These are phyloP conservation scores for Candida sp. DNA, from an alignment of 1,139 yeast genomes.

Conservation along the genomic window DNA sequence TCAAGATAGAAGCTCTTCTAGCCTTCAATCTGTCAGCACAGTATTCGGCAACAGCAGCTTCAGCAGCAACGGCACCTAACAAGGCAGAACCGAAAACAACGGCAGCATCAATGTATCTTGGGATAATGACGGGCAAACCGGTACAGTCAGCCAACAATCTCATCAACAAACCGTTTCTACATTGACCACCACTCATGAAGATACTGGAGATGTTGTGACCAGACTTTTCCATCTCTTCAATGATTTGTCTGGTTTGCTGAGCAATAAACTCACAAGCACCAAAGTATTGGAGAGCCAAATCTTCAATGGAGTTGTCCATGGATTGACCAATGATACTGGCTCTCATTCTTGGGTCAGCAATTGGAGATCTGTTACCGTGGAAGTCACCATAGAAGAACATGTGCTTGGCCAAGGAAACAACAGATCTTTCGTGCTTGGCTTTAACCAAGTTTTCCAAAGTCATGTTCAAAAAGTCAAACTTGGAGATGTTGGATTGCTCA, in stretches of 20 bases:
- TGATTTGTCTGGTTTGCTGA: conserved; percentile 95
- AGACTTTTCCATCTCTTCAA: conserved; percentile 77
- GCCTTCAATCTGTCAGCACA: conserved; percentile 37
- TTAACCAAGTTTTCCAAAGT: conserved; percentile 70
- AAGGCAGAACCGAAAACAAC: conserved; percentile 96
- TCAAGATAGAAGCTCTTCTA: conserved; percentile 41
- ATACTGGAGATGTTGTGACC: conserved; percentile 82
- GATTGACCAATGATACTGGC: conserved; percentile 95
- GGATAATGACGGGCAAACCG: conserved; percentile 90
- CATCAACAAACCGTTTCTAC: conserved; percentile 89
- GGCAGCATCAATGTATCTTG: conserved; percentile 94
- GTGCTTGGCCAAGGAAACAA: conserved; percentile 82
- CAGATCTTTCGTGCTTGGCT: conserved; percentile 62
- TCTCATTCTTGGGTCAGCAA: conserved; percentile 92
- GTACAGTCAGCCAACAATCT: conserved; percentile 92
- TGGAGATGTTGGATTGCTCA: conserved; percentile 67
- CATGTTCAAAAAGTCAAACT: conserved; percentile 83
- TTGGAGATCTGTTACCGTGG: conserved; percentile 96
- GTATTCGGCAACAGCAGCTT: conserved; percentile 51
- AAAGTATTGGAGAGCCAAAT: conserved; percentile 82
- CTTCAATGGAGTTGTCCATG: conserved; percentile 87
- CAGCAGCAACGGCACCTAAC: conserved; percentile 93
- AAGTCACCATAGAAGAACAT: conserved; percentile 94
- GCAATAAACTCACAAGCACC: conserved; percentile 98
- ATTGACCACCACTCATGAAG: conserved; percentile 96